Percentiles rank a stretch among this genome's conserved stretches.
These are phyloP conservation scores for Hypomontagnella submonticulosa DNA, from an alignment of 495 filamentous ascomycete species.

Conservation along the genomic window DNA sequence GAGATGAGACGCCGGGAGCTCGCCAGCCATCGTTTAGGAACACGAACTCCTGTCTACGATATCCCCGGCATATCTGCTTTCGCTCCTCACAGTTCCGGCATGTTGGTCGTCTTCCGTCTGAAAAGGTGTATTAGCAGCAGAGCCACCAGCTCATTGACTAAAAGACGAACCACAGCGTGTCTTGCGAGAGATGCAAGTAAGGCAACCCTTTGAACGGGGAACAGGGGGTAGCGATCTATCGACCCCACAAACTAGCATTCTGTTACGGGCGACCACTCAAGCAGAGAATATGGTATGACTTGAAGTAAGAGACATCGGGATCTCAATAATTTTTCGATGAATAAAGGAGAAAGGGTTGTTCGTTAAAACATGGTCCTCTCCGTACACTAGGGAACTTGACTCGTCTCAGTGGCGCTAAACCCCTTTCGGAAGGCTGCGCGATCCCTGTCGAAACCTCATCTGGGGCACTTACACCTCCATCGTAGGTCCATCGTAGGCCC, in stretches of 20 bases:
- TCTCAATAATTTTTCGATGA: background rate
- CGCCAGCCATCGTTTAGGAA: conserved; percentile 3
- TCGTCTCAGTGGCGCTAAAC: background rate
- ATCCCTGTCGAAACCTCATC: background rate
- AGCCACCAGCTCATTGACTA: background rate
- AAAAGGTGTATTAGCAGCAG: background rate
- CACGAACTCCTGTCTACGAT: background rate
- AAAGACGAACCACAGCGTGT: background rate
- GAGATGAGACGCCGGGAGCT: background rate
- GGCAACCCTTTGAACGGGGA: background rate
- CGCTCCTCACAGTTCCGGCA: background rate
- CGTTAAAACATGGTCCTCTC: background rate
- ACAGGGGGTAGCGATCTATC: background rate
- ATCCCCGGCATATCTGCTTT: conserved; percentile 1
- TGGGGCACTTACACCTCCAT: too few species aligned
- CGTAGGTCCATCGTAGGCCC: background rate
- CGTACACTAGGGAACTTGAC: too few species aligned
- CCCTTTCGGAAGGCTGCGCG: background rate
- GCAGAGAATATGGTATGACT: too few species aligned
- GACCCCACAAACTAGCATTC: background rate
- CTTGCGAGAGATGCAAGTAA: background rate
- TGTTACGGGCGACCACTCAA: too few species aligned
- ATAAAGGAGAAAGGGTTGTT: background rate
- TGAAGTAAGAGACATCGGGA: too few species aligned
- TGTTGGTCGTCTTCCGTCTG: background rate